These are phyloP conservation scores for Agapanthus africanus DNA, from an alignment of 106 monocot species.

Conservation along the genomic window DNA sequence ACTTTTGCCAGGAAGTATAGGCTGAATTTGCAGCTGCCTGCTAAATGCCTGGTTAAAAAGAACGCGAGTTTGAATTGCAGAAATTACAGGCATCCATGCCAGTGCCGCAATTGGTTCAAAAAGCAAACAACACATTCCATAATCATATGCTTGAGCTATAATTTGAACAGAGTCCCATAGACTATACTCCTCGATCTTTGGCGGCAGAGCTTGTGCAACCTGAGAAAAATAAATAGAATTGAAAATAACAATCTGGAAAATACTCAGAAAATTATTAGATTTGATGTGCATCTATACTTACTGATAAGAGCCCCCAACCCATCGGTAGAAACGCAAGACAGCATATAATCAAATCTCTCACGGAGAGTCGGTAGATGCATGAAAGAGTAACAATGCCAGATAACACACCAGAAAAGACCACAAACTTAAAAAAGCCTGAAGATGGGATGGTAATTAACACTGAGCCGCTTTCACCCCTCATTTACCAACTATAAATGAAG, in stretches of 20 bases:
- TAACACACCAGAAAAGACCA: conserved; percentile 43
- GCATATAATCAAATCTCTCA: conserved; percentile 60
- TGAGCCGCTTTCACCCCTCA: conserved; percentile 46
- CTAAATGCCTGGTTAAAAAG: conserved; percentile 78
- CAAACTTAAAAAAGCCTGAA: conserved; percentile 60
- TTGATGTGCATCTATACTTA: conserved; percentile 15
- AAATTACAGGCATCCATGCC: conserved; percentile 77
- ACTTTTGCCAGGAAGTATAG: conserved; percentile 58
- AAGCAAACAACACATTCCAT: conserved; percentile 58
- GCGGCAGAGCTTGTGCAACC: conserved; percentile 60
- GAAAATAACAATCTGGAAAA: conserved; percentile 1
- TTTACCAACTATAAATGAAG: conserved; percentile 33
- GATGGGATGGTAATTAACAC: conserved; percentile 44
- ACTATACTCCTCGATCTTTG: conserved; percentile 45
- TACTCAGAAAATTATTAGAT: background rate
- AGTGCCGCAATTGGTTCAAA: conserved; percentile 54
- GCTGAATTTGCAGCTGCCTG: conserved; percentile 56
- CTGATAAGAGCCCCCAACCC: conserved; percentile 69
- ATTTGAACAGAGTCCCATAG: conserved; percentile 60
- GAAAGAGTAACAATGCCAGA: conserved; percentile 38
- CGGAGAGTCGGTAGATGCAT: conserved; percentile 37
- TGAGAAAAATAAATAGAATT: conserved; percentile 7
- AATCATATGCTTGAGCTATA: conserved; percentile 72
- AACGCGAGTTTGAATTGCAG: conserved; percentile 76
- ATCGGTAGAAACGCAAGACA: conserved; percentile 75